phyloP scores from a whole-genome alignment of 1,284 basidiomycete genomes.

The Rhodotorula sp. region DNA sequence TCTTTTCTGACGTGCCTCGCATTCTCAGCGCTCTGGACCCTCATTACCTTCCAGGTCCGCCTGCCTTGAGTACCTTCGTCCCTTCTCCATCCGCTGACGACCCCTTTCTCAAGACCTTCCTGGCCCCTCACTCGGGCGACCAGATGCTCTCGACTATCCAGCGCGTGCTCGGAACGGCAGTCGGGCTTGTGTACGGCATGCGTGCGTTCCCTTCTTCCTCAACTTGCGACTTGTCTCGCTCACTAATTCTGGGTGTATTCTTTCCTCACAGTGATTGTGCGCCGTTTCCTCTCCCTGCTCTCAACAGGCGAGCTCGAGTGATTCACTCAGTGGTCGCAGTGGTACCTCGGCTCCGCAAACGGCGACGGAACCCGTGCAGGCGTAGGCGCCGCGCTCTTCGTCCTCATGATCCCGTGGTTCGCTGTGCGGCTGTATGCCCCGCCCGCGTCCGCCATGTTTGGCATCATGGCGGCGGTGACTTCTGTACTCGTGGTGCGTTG shows the following conservation, averaged over 20 bases:
- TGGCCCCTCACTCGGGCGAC: slow-evolving; percentile 65
- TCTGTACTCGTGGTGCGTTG: slow-evolving; percentile 19
- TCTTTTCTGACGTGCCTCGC: background rate
- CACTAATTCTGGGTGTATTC: background rate
- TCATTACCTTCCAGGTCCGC: slow-evolving; percentile 64
- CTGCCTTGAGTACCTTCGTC: background rate
- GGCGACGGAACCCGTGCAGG: slow-evolving; percentile 64
- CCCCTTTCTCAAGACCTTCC: slow-evolving; percentile 46
- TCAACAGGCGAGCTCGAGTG: no score
- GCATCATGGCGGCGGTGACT: slow-evolving; percentile 52
- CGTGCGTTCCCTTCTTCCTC: background rate
- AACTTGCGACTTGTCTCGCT: background rate
- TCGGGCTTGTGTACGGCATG: slow-evolving; percentile 35
- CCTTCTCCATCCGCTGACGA: background rate
- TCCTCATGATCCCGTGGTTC: slow-evolving; percentile 60
- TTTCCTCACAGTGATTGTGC: background rate
- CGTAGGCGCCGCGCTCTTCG: slow-evolving; percentile 59
- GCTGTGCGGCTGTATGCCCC: slow-evolving; percentile 61
- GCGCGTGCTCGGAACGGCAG: slow-evolving; percentile 14
- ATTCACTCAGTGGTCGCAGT: slow-evolving; percentile 42
- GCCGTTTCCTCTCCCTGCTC: no score
- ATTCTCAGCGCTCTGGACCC: slow-evolving; percentile 17
- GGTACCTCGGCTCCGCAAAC: slow-evolving; percentile 62
- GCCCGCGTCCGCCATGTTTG: slow-evolving; percentile 52
- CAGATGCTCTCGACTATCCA: slow-evolving; percentile 55